Conservation (phyloP, 139 green algal species). For the Pseudopediastrum boryanum region DNA sequence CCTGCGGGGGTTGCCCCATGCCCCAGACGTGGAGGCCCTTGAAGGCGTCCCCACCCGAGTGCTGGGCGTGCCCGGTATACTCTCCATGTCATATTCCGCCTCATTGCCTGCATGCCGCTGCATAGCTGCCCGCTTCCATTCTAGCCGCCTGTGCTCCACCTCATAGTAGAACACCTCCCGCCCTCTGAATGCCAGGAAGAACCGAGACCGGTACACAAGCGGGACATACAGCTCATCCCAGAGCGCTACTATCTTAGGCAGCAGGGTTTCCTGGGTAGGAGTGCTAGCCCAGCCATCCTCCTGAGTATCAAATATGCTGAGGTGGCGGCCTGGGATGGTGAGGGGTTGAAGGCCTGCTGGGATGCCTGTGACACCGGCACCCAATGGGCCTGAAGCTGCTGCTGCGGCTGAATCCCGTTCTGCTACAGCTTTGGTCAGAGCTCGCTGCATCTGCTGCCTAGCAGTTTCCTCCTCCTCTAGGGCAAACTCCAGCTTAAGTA, state of each 20-base stretch:
- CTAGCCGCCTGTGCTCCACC: constrained; percentile 46
- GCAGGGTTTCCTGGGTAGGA: constrained; percentile 50
- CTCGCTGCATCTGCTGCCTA: constrained; percentile 11
- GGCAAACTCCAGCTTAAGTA: constrained; percentile 47
- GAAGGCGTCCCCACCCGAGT: not conserved
- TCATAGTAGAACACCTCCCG: constrained; percentile 72
- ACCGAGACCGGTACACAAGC: constrained; percentile 64
- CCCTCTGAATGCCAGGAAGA: constrained; percentile 60
- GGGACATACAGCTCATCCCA: constrained; percentile 71
- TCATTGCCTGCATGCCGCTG: not conserved
- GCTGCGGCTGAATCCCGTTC: not conserved
- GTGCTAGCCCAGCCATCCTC: constrained; percentile 51
- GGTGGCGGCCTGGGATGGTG: constrained; percentile 1
- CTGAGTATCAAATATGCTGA: constrained; percentile 37
- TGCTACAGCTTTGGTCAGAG: constrained; percentile 1
- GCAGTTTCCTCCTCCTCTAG: constrained; percentile 36
- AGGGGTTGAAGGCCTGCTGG: constrained; percentile 23
- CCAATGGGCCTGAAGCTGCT: not conserved
- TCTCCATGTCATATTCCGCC: not conserved
- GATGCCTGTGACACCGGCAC: not conserved
- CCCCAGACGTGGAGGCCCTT: not conserved
- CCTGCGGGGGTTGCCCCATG: constrained; percentile 2
- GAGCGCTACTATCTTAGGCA: constrained; percentile 61
- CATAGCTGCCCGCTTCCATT: constrained; percentile 24
- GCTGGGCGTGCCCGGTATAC: not conserved